Base-by-base conservation (phyloP, 345 rosid species). In the Cochlearia excelsa region DNA sequence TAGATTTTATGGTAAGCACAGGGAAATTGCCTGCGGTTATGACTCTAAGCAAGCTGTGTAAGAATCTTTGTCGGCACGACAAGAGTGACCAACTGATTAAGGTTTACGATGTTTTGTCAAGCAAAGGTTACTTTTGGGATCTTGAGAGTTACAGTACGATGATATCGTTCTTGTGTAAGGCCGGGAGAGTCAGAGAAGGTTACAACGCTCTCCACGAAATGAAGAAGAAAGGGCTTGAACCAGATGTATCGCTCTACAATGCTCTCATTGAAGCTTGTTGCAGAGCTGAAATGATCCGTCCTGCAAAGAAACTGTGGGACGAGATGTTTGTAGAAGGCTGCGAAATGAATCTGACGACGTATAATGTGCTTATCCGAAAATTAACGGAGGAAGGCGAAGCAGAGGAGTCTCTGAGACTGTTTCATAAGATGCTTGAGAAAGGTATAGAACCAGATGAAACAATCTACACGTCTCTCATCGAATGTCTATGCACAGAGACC, bases 291-390 rank as follows among this genome's bases (percentile, higher is more conserved):
- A 76, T 86, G 49, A 69, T 86, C 43, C 95, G 93, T 63, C 97
- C 98, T 10, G 98, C 98, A 9, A 89, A 85, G 75, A 85, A 65
- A 69, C 74, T 91, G 61, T 91, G 98, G 98, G 96, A 85, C 72
- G 95, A 91, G 80, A 88, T 88, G 96, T 88, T 88, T 69, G 77
- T 79, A 10, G 77, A 62, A 57, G 92, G 96, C 26, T 91, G 90
- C 62, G 52, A 71, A 30, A 87, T 83, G 76, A 80, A 88, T 58
- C 60, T 76, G 57, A 80, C 68, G 54, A 84, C 88, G 4, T 88
- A 92, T 50, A 79, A 73, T 61, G 74, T 84, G 48, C 86, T 88
- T 46, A 84, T 86, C 41, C 61, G 65, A 67, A 88, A 86, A 65
- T 74, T 88, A 61, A 82, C 88, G 31, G 84, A 77, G 55, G 79